Evolutionary conservation across 2,329 filamentous ascomycete genomes (phyloP).

Genomic region (Aspergillus sp.): DNA sequence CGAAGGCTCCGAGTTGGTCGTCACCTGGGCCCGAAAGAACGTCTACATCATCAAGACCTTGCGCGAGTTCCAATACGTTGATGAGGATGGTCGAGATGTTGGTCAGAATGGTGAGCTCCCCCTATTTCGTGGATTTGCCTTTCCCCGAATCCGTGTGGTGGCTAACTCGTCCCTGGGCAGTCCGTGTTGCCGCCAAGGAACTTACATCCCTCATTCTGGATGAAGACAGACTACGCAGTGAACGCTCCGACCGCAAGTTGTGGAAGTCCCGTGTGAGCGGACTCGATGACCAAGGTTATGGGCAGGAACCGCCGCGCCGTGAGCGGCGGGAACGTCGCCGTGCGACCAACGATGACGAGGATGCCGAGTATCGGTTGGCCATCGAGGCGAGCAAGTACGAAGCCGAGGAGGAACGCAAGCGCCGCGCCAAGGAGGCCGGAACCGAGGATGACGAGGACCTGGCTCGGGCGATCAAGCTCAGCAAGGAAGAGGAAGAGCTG

Average conservation of each 20-base stretch:
- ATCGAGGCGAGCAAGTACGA: constrained; percentile 94
- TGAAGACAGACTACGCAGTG: constrained; percentile 85
- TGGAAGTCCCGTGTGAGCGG: constrained; percentile 98
- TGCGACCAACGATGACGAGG: constrained; percentile 71
- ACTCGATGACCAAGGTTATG: constrained; percentile 69
- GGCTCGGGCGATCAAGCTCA: constrained; percentile 91
- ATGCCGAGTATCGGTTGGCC: constrained; percentile 85
- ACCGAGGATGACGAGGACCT: constrained; percentile 87
- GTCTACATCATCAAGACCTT: constrained; percentile 98
- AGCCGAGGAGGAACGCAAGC: constrained; percentile 85
- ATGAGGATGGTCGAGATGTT: constrained; percentile 93
- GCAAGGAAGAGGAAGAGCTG: constrained; percentile 85
- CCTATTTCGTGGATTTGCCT: not conserved
- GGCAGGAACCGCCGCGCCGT: constrained; percentile 44
- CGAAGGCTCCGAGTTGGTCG: constrained; percentile 92
- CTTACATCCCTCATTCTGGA: constrained; percentile 88
- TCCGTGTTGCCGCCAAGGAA: constrained; percentile 94
- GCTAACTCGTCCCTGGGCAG: constrained; percentile 51
- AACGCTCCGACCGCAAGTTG: constrained; percentile 85
- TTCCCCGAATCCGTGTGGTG: not conserved
- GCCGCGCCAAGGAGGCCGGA: constrained; percentile 57
- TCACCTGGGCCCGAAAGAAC: constrained; percentile 97
- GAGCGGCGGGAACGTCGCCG: constrained; percentile 53
- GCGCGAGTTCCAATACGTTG: constrained; percentile 93
- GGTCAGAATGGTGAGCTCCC: constrained; percentile 81